phyloP scores from a whole-genome alignment of 306 rosid genomes.

The Arachis hypogaea region DNA sequence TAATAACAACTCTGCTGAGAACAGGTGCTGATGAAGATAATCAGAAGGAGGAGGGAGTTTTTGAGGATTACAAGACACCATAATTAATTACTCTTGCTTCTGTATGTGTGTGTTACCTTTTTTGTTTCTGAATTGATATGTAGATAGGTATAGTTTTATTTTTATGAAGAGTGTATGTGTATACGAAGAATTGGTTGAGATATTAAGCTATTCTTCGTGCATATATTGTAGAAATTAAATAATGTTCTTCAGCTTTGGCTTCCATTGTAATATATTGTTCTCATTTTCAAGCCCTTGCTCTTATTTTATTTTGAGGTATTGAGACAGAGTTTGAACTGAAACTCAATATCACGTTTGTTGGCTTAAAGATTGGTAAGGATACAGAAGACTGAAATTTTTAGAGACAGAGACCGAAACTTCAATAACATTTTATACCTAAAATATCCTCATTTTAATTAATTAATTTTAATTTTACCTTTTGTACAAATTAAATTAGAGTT shows the following conservation, averaged over 20 bases:
- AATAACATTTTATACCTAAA: too few relatives aligned
- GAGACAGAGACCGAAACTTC: too few relatives aligned
- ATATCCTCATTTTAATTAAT: too few relatives aligned
- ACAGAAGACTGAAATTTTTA: too few relatives aligned
- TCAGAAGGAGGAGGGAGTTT: neutral
- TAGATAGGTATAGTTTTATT: constrained; percentile 2
- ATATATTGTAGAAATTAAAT: constrained; percentile 17
- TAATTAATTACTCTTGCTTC: neutral
- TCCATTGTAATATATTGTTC: constrained; percentile 37
- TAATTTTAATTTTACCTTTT: too few relatives aligned
- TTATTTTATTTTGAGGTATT: neutral
- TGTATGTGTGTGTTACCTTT: neutral
- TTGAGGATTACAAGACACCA: constrained; percentile 16
- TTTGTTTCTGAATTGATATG: constrained; percentile 9
- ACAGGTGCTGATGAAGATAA: constrained; percentile 45
- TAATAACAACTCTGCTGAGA: constrained; percentile 40
- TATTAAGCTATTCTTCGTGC: constrained; percentile 14
- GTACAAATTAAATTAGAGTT: too few relatives aligned
- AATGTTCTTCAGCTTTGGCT: constrained; percentile 32
- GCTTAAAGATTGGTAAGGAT: too few relatives aligned
- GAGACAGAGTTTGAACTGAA: too few relatives aligned
- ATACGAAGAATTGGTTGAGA: constrained; percentile 15
- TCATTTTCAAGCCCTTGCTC: neutral
- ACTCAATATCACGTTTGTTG: too few relatives aligned
- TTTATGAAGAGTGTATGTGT: neutral